These are phyloP conservation scores for Pseudotulostoma volvatum DNA, from an alignment of 495 filamentous ascomycete genomes.

Conservation along the genomic window DNA sequence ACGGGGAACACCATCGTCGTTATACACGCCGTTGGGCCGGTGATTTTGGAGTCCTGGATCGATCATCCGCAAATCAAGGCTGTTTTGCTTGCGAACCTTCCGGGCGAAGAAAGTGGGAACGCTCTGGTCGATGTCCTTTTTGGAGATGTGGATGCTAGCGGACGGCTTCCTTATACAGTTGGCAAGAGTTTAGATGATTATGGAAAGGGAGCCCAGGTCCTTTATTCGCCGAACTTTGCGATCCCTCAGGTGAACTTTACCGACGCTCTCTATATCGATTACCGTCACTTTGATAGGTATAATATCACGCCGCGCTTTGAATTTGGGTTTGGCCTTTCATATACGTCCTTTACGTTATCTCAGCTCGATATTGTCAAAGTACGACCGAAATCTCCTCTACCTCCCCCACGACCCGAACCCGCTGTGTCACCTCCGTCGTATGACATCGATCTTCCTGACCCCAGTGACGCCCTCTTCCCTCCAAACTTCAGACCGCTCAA, in stretches of 20 bases:
- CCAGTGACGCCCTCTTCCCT: conserved; percentile 49
- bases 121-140: conserved; percentile 73
- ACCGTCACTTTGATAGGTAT: conserved; percentile 74
- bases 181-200: conserved; percentile 70
- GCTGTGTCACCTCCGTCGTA: conserved; percentile 46
- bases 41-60: conserved; percentile 72
- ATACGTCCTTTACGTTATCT: conserved; percentile 63
- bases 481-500: conserved; percentile 44
- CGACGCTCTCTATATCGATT: conserved; percentile 78
- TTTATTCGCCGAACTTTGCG: conserved; percentile 55
- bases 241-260: conserved; percentile 73
- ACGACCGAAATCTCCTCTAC: conserved; percentile 42
- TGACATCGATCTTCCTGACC: conserved; percentile 35
- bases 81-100: conserved; percentile 72
- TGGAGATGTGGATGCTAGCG: conserved; percentile 71
- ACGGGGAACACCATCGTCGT: conserved; percentile 63
- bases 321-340: conserved; percentile 67
- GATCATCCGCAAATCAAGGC: conserved; percentile 64
- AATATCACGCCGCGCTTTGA: conserved; percentile 51
- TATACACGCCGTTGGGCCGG: conserved; percentile 82
- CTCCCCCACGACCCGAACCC: conserved; percentile 37
- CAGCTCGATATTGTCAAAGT: conserved; percentile 37
- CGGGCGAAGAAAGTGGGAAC: conserved; percentile 80
- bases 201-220: conserved; percentile 56
- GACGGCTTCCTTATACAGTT: conserved; percentile 80